Percentiles rank a stretch among this genome's conserved stretches.
These are phyloP conservation scores for Aspergillus kassunensis DNA, from an alignment of 495 filamentous ascomycete species.

Conservation along the genomic window DNA sequence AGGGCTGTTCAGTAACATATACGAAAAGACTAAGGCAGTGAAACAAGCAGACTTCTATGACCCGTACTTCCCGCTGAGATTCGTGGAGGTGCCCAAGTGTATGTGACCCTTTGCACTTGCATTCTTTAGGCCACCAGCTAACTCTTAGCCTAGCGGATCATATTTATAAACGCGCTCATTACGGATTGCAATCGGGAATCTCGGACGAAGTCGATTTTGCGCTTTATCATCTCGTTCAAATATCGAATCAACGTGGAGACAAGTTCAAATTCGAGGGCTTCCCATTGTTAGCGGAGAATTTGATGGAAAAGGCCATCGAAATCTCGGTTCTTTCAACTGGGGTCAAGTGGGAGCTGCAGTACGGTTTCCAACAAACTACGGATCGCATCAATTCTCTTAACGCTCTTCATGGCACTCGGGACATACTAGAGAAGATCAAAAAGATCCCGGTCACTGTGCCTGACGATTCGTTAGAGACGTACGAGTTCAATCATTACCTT, in stretches of 20 bases:
- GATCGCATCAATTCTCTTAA: constrained; percentile 68
- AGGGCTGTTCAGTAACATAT: constrained; percentile 27
- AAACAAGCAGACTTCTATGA: constrained; percentile 42
- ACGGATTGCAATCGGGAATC: constrained; percentile 74
- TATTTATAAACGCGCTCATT: constrained; percentile 82
- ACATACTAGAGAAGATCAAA: constrained; percentile 66
- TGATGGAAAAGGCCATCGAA: constrained; percentile 78
- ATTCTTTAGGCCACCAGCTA: background rate
- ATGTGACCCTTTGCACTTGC: constrained; percentile 10
- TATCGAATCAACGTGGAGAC: constrained; percentile 89
- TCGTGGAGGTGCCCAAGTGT: constrained; percentile 42
- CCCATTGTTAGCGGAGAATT: constrained; percentile 79
- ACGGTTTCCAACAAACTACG: constrained; percentile 51
- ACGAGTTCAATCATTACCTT: constrained; percentile 65
- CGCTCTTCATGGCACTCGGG: constrained; percentile 58
- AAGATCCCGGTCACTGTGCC: constrained; percentile 52
- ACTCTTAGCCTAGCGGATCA: constrained; percentile 38
- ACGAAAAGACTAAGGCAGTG: constrained; percentile 26
- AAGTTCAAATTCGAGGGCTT: constrained; percentile 94
- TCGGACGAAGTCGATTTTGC: constrained; percentile 82
- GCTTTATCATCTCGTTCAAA: constrained; percentile 88
- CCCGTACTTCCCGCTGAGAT: constrained; percentile 39
- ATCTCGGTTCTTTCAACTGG: constrained; percentile 72
- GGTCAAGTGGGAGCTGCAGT: constrained; percentile 75
- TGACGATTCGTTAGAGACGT: constrained; percentile 69